phyloP scores from a whole-genome alignment of 768 basidiomycete genomes.

The Galerina sulciceps region DNA sequence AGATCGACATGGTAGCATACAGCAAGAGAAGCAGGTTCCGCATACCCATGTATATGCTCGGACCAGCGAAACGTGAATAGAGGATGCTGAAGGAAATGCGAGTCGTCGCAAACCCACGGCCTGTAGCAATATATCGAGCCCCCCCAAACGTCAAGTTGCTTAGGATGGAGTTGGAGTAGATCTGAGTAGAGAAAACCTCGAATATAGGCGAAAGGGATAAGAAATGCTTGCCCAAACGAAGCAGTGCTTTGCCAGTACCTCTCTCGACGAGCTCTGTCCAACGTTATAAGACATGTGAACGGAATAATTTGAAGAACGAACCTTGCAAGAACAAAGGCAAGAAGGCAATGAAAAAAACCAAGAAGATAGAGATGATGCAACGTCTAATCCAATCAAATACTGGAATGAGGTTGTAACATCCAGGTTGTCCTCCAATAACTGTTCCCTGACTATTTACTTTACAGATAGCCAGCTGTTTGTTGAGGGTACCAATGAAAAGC shows the following conservation, averaged over 20 bases:
- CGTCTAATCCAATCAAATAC: conserved; percentile 99
- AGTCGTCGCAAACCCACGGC: conserved; percentile 97
- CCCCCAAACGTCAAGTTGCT: conserved; percentile 98
- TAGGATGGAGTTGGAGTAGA: conserved; percentile 95
- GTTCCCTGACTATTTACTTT: conserved; percentile 81
- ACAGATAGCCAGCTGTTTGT: conserved; percentile 91
- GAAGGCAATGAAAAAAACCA: conserved; percentile 99
- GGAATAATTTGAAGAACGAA: conserved; percentile 34
- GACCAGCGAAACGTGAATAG: conserved; percentile 98
- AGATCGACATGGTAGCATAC: conserved; percentile 89
- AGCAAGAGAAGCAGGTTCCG: conserved; percentile 88
- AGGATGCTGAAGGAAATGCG: conserved; percentile 95
- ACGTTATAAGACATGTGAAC: neutral
- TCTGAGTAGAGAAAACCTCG: conserved; percentile 98
- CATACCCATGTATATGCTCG: conserved; percentile 99
- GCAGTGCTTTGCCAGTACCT: conserved; percentile 91
- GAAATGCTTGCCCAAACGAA: conserved; percentile 97
- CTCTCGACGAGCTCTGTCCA: conserved; percentile 88
- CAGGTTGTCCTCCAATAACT: conserved; percentile 81
- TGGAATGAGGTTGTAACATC: conserved; percentile 95
- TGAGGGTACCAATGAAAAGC: conserved; percentile 93
- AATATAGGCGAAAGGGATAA: conserved; percentile 95
- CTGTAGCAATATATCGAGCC: conserved; percentile 98
- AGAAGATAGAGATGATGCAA: conserved; percentile 95
- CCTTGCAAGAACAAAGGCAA: conserved; percentile 96